phyloP scores from a whole-genome alignment of 129 eudicot species.

The Artemisia argyi region DNA sequence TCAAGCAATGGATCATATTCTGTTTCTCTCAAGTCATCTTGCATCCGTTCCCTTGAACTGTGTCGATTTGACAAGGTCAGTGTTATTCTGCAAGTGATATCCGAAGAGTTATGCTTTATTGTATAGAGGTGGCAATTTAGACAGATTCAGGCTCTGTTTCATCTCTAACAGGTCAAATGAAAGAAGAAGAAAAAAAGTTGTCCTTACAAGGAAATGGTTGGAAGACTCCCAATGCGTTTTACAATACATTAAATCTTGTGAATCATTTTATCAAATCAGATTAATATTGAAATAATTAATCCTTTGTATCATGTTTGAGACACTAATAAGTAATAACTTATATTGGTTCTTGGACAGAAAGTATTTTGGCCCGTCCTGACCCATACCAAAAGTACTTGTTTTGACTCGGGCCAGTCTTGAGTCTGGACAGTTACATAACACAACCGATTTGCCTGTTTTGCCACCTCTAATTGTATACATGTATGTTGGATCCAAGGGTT shows the following conservation, averaged over 20 bases:
- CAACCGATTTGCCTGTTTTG: not conserved
- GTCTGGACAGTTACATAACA: not conserved
- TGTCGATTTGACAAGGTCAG: conserved; percentile 93
- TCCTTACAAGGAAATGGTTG: not conserved
- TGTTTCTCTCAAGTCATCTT: conserved; percentile 60
- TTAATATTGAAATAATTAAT: not conserved
- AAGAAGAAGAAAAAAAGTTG: not conserved
- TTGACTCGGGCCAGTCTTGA: not conserved
- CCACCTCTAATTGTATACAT: not conserved
- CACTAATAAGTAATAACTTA: not conserved
- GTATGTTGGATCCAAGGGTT: conserved; percentile 25
- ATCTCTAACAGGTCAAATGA: not conserved
- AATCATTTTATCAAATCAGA: not conserved
- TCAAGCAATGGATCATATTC: conserved; percentile 62
- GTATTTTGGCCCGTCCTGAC: not conserved
- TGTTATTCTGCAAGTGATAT: not conserved
- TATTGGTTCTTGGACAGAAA: not conserved
- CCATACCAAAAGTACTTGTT: not conserved
- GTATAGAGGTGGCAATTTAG: not conserved
- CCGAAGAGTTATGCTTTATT: conserved; percentile 5
- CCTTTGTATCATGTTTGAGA: not conserved
- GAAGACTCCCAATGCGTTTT: not conserved
- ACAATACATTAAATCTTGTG: not conserved
- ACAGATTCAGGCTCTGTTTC: not conserved
- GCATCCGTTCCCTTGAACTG: conserved; percentile 72